Evolutionary conservation across 2,329 filamentous ascomycete genomes (phyloP).

Genomic region (Herpotrichia juniperi): DNA sequence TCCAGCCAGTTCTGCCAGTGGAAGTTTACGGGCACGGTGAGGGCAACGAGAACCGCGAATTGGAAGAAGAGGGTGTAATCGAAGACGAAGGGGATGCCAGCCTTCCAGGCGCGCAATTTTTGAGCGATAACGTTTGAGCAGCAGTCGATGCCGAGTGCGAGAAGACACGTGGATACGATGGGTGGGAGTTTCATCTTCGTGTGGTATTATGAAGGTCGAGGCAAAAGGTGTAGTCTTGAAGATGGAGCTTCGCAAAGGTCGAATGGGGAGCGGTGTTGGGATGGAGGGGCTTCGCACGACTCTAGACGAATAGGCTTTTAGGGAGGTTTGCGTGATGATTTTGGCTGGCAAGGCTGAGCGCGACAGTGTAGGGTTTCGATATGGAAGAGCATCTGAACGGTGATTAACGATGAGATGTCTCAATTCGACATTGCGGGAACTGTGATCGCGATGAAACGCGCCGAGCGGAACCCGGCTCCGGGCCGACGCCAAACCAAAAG

Average conservation of each 20-base stretch:
- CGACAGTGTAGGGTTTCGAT: neutral
- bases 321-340: neutral
- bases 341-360: neutral
- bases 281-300: no score
- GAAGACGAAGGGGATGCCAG: conserved; percentile 44
- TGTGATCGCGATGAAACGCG: neutral
- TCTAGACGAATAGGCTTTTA: neutral
- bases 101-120: conserved; percentile 42
- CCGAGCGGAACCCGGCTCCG: neutral
- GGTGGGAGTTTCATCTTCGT: conserved; percentile 36
- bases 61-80: conserved; percentile 45
- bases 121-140: conserved; percentile 47
- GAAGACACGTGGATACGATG: conserved; percentile 39
- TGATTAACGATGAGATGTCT: neutral
- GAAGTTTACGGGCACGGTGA: conserved; percentile 82
- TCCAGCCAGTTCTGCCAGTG: conserved; percentile 86
- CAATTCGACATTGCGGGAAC: neutral
- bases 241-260: no score
- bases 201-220: neutral
- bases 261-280: no score
- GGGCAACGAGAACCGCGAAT: conserved; percentile 64
- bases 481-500: no score
- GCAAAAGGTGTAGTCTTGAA: neutral
- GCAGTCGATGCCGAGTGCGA: conserved; percentile 43
- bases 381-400: neutral